phyloP scores from a whole-genome alignment of 768 basidiomycete species.

The Termitomyces sp. region DNA sequence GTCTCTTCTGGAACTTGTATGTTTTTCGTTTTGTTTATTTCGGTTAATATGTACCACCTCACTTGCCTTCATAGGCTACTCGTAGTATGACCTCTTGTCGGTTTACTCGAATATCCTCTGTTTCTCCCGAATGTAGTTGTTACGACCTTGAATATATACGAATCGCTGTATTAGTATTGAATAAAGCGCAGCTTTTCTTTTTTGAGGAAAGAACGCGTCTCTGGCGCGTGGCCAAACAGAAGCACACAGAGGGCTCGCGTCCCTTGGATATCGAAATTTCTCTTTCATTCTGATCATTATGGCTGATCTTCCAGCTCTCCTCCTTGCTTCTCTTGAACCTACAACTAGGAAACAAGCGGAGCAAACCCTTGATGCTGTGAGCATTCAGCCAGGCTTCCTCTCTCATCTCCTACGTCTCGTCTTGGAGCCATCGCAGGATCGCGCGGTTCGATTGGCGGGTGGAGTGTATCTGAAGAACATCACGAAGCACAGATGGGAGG shows the following conservation, averaged over 20 bases:
- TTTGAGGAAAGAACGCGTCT: neutral
- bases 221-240: constrained; percentile 8
- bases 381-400: constrained; percentile 74
- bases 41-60: neutral
- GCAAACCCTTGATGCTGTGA: constrained; percentile 60
- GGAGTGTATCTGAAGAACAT: constrained; percentile 93
- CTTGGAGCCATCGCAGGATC: constrained; percentile 60
- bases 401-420: constrained; percentile 74
- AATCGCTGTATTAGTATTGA: neutral
- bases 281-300: constrained; percentile 26
- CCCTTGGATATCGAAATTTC: constrained; percentile 6
- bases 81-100: neutral
- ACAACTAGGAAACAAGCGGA: constrained; percentile 77
- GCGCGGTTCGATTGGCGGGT: constrained; percentile 73
- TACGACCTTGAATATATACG: neutral
- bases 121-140: neutral
- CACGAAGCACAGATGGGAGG: constrained; percentile 83
- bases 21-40: neutral
- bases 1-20: neutral
- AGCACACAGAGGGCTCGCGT: constrained; percentile 15
- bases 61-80: neutral
- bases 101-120: neutral
- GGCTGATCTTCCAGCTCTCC: constrained; percentile 64
- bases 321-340: constrained; percentile 69
- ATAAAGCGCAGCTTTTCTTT: neutral